A percentile compares a stretch with the other conserved stretches of the same genome.
These are phyloP conservation scores for Pythium phragmitis DNA, from an alignment of 352 stramenopile genomes.

Conservation along the genomic window DNA sequence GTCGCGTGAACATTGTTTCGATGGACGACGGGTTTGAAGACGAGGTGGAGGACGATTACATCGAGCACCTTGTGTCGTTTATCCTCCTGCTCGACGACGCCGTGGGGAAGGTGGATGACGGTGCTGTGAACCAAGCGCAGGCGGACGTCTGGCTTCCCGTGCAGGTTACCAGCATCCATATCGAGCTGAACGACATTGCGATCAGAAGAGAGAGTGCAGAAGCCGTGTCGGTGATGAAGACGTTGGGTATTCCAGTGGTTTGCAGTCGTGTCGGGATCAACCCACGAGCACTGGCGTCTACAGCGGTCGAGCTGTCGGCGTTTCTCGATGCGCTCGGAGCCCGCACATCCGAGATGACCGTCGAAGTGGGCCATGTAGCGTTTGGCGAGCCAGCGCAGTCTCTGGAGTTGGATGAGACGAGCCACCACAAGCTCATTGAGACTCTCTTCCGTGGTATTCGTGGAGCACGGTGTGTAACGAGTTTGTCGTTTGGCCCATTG, in stretches of 20 bases:
- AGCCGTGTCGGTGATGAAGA: neutral
- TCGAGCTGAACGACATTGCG: constrained; percentile 20
- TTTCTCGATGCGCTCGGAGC: constrained; percentile 13
- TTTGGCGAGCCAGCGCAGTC: neutral
- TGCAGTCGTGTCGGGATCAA: constrained; percentile 14
- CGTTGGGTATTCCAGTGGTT: neutral
- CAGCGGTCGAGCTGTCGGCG: constrained; percentile 3
- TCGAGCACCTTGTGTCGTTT: constrained; percentile 21
- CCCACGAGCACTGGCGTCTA: neutral
- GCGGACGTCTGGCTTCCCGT: neutral
- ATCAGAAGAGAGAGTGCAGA: constrained; percentile 1
- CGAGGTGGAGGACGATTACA: constrained; percentile 13
- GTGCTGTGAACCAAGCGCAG: neutral
- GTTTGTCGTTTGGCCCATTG: constrained; percentile 18
- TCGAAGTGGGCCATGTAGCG: constrained; percentile 17
- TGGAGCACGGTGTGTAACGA: constrained; percentile 11
- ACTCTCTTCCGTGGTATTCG: constrained; percentile 17
- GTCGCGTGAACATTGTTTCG: constrained; percentile 18
- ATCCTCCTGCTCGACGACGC: constrained; percentile 1
- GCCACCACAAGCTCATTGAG: constrained; percentile 5
- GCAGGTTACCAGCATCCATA: neutral
- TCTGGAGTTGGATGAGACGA: neutral
- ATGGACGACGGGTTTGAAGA: constrained; percentile 19
- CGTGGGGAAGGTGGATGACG: neutral
- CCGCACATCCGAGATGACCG: neutral